Evolutionary conservation across 345 rosid species (phyloP), one percentile per base, ranked within the genome.

Genomic region (Alliaria petiolata): DNA sequence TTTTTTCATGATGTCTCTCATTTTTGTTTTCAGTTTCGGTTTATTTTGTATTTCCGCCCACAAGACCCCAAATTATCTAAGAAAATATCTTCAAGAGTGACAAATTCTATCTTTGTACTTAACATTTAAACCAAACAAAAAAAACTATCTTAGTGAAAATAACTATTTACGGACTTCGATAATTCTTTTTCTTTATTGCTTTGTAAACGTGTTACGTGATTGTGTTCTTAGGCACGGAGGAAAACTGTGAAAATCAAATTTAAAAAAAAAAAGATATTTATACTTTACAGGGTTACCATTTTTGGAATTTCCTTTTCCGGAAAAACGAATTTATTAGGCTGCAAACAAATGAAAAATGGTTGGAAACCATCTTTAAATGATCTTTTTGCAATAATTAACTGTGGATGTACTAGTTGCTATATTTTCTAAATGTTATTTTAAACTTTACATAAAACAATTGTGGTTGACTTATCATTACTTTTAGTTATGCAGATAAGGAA

Each of bases 61-160:
- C 45, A 42, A 49, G 46, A 60, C 36, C 71, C 59, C 69, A 74
- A 74, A 49, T 13, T 40, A 47, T 22, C 42, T 6, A n/a, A 33
- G 15, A 68, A 59, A 73, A 74, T 75, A 75, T 75, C 78, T 74
- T 33, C 6, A 42, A 3, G 13, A 25, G n/a, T 47, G 28, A 30
- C 69, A 39, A 49, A 70, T 28, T 28, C 6, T 28, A 28, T 28
- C 31, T 28, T 28, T 22, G 25, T 22, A 22, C n/a, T n/a, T n/a
- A n/a, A n/a, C n/a, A n/a, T n/a, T n/a, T n/a, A n/a, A n/a, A n/a
- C n/a, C n/a, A n/a, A n/a, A n/a, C n/a, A n/a, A n/a, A n/a, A n/a
- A n/a, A n/a, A n/a, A n/a, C n/a, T n/a, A n/a, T n/a, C n/a, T n/a
- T n/a, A n/a, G n/a, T 22, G 25, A 49, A 39, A 31, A 28, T 33